Base-by-base conservation (phyloP, 768 basidiomycete species). In the Dictyophora rubrovolvata region DNA sequence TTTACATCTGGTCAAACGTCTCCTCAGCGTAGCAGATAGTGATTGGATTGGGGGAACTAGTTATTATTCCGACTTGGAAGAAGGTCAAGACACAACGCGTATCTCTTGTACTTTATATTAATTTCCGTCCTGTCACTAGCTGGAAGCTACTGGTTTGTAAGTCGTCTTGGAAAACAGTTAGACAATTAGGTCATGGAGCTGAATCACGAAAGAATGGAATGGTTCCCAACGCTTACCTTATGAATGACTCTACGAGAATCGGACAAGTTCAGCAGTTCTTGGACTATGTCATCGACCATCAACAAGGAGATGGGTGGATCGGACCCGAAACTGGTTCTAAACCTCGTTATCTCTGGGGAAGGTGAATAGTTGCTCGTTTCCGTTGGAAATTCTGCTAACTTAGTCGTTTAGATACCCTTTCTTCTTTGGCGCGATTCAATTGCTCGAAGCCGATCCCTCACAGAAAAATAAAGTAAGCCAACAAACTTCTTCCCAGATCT, bases 61-160 rank as follows among this genome's bases (percentile, higher is more conserved):
- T 17, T 69, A 69, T 61, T 73, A 73, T 48, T 73, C 72, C 11
- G 60, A 63, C 52, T 60, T 73, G 21, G 72, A 73, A 63, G 72
- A 73, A 69, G 71, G 71, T 69, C 48, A 28, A 63, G 55, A 46
- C 11, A 12, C 5, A 28, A 47, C 18, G 11, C 6, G 53, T 6
- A 36, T 14, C 36, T 21, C 20, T 33, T 55, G 10, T 23, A 5
- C 46, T 16, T 42, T 28, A 3, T 21, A 42, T 54, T 10, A 3
- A 17, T 9, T 16, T 23, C n/a, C 8, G 10, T 6, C 36, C 17
- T 14, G 18, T 14, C 18, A 17, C 17, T 34, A 81, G 80, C 79
- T 62, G 79, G 79, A 52, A 80, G 79, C 66, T 81, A 81, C 62
- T 80, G 79, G 80, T 81, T 79, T 76, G 79, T 77, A 61, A 52